Conservation (phyloP, 1,139 yeast genomes). For the Suhomyces coccinellae region DNA sequence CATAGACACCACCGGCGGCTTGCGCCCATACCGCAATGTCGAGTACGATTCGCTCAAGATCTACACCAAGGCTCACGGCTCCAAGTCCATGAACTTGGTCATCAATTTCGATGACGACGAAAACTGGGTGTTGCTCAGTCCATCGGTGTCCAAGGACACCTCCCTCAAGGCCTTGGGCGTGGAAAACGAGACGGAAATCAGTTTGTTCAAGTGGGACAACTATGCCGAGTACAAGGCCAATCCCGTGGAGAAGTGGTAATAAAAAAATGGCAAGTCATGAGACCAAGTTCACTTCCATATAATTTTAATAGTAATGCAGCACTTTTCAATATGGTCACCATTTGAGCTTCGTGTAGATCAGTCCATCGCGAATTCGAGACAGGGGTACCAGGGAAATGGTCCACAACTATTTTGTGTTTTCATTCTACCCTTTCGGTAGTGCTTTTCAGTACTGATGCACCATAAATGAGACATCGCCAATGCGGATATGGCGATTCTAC, state of each 20-base stretch:
- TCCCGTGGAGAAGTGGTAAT: conserved; percentile 89
- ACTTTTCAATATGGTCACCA: no score
- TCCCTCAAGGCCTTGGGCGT: conserved; percentile 67
- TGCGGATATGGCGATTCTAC: no score
- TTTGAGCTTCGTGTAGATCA: no score
- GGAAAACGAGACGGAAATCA: conserved; percentile 88
- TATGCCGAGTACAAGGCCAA: conserved; percentile 70
- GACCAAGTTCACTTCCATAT: no score
- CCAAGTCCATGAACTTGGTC: conserved; percentile 89
- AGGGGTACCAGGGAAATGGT: no score
- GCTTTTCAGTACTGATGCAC: no score
- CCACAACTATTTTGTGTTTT: no score
- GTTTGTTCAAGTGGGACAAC: conserved; percentile 67
- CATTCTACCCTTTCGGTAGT: no score
- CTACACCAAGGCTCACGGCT: conserved; percentile 92
- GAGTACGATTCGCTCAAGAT: conserved; percentile 75
- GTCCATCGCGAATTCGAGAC: no score
- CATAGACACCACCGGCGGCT: conserved; percentile 65
- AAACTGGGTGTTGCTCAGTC: conserved; percentile 57
- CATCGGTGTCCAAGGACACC: conserved; percentile 35
- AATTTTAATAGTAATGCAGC: conserved; percentile 4
- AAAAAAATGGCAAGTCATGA: no score
- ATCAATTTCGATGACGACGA: conserved; percentile 84
- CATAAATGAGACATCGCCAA: no score
- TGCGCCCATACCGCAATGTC: conserved; percentile 83